Conservation (phyloP, 2,329 filamentous ascomycete species). For the Alternaria viburni region DNA sequence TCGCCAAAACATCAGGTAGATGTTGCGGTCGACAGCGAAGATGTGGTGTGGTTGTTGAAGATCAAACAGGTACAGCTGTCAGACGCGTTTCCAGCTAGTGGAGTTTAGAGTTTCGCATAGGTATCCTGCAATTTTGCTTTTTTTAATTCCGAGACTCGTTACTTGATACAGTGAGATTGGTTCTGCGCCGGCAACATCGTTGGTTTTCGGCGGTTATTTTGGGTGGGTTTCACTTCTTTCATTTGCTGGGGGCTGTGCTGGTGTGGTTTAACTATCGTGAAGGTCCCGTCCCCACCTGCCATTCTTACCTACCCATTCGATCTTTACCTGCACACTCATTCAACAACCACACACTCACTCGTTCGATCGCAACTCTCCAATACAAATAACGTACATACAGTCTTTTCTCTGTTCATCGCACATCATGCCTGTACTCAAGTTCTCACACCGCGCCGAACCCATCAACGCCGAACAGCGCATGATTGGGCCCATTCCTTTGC, state of each 20-base stretch:
- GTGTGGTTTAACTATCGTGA: not conserved
- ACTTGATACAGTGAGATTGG: not conserved
- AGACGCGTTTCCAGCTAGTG: not conserved
- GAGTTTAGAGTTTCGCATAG: not conserved
- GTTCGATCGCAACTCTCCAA: not conserved
- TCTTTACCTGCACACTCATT: not conserved
- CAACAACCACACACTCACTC: not conserved
- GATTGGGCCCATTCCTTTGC: conserved; percentile 8
- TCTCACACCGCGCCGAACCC: not conserved
- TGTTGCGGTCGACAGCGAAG: too few species aligned
- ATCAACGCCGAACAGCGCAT: conserved; percentile 3
- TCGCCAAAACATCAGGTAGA: not conserved
- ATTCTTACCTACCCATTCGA: not conserved
- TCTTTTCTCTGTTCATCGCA: not conserved
- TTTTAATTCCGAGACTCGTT: not conserved
- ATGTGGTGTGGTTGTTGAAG: not conserved
- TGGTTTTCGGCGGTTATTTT: not conserved
- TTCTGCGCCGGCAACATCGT: not conserved
- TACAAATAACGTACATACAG: not conserved
- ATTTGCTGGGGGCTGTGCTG: not conserved
- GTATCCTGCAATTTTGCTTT: not conserved
- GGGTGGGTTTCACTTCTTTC: not conserved
- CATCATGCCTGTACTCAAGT: not conserved
- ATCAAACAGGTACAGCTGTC: not conserved
- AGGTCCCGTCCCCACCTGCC: not conserved